Conservation (phyloP, 257 asterid species). For the Mentha longifolia region DNA sequence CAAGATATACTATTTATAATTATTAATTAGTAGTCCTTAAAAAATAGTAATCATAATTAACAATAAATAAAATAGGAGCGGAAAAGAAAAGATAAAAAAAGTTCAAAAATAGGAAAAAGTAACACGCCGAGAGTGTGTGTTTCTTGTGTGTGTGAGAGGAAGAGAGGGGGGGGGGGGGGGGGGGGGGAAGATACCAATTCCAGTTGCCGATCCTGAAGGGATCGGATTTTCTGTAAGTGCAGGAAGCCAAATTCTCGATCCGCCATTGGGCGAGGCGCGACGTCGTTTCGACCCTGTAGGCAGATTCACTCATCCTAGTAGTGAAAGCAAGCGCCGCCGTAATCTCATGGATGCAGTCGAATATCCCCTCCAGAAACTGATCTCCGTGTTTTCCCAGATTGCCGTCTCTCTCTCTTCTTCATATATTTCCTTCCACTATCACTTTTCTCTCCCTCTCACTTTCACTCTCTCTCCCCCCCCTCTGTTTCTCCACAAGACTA, state of each 20-base stretch:
- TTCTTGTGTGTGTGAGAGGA: too few species aligned
- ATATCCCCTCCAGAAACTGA: conserved; percentile 67
- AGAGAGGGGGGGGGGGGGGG: not conserved
- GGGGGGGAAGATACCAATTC: conserved; percentile 64
- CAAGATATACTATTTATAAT: not conserved
- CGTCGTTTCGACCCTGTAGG: conserved; percentile 88
- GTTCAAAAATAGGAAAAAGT: not conserved
- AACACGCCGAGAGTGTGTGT: not conserved
- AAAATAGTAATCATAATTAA: not conserved
- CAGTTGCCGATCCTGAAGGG: conserved; percentile 89
- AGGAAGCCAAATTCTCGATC: conserved; percentile 77
- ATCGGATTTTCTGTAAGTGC: conserved; percentile 85
- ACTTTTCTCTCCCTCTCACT: too few species aligned
- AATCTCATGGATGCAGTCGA: conserved; percentile 91
- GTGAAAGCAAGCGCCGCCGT: conserved; percentile 66
- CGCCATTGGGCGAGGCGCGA: conserved; percentile 98
- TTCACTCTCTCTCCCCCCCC: too few species aligned
- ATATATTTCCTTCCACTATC: too few species aligned
- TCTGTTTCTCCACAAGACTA: not conserved
- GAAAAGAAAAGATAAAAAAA: not conserved
- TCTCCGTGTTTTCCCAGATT: conserved; percentile 98
- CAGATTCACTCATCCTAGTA: conserved; percentile 91
- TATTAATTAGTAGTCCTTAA: not conserved
- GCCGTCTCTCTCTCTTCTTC: conserved; percentile 52
- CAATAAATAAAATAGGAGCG: not conserved